Evolutionary conservation across 371 early-diverging fungal species (phyloP), one percentile per base, ranked within the genome.

Genomic region (Mucor mucedo): DNA sequence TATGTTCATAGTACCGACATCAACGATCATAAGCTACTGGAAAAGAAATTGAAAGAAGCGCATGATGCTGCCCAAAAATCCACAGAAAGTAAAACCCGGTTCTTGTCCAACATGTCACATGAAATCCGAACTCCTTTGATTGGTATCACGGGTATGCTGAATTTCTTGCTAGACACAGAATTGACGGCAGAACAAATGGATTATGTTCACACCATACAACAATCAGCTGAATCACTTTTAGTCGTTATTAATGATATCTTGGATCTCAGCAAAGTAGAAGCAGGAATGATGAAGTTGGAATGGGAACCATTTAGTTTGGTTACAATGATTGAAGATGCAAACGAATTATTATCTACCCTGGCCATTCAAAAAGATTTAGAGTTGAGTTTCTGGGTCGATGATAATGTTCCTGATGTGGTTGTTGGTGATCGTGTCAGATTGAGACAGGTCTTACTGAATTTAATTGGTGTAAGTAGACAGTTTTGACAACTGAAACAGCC

Each of bases 161-260:
- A 82, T 60, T 87, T 88, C 57, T 66, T 88, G 61, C 71, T 88
- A 21, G 87, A 84, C 50, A 87, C 88, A 1, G 84, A 84, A 33
- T 65, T 89, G 60, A 84, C 86, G 13, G 68, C 79, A 9, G 87
- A 87, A 39, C 89, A 89, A 58, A 66, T 84, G 64, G 88, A 87
- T 63, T 87, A 85, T 67, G 89, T 82, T 5, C 86, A 87, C 35
- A 87, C 87, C 1, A 85, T 89, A 9, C 85, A 85, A 57, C 85
- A 85, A 53, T 85, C 86, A 16, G 89, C 86, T 0, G 86, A 87
- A 56, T 83, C 85, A 0, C 62, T 89, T 13, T 60, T 89, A 27
- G 75, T 85, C 9, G 86, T 89, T n/a, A 87, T 89, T 56, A 89
- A 89, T 61, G 89, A 89, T 65, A 87, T 89, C 54, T 49, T 89